Evolutionary conservation across 2,329 filamentous ascomycete species (phyloP).

Genomic region (Fusarium solani-melongenae): DNA sequence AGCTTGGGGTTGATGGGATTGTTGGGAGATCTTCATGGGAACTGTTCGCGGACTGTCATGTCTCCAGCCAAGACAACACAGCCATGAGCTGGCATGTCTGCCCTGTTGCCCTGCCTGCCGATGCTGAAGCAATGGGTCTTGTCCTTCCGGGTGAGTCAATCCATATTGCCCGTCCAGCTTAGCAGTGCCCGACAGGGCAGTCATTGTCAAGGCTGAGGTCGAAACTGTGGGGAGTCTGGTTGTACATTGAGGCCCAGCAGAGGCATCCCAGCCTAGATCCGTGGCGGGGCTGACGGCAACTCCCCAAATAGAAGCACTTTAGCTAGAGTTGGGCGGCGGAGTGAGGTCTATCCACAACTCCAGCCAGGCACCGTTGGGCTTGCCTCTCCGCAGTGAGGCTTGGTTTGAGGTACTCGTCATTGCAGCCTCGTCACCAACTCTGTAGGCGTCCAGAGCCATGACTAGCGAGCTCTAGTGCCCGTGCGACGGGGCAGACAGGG

Average conservation of each 20-base stretch:
- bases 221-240: slow-evolving; percentile 22
- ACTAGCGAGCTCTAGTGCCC: slow-evolving; percentile 9
- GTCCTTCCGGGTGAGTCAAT: slow-evolving; percentile 20
- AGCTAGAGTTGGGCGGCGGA: slow-evolving; percentile 20
- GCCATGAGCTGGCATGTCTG: slow-evolving; percentile 29
- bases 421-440: slow-evolving; percentile 24
- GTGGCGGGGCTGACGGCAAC: slow-evolving; percentile 13
- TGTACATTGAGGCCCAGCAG: slow-evolving; percentile 3
- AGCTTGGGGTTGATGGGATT: neutral
- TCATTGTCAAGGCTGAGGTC: slow-evolving; percentile 23
- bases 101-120: slow-evolving; percentile 9
- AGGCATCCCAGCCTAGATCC: slow-evolving; percentile 13
- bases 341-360: slow-evolving; percentile 17
- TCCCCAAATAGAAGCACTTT: slow-evolving; percentile 39
- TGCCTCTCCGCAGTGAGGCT: slow-evolving; percentile 13
- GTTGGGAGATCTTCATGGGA: slow-evolving; percentile 2
- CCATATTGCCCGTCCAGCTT: slow-evolving; percentile 1
- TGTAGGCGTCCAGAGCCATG: slow-evolving; percentile 16
- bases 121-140: slow-evolving; percentile 14
- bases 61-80: slow-evolving; percentile 20
- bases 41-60: neutral
- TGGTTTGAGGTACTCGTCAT: slow-evolving; percentile 33
- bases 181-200: slow-evolving; percentile 10
- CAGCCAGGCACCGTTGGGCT: slow-evolving; percentile 19
- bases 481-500: slow-evolving; percentile 18